Percentiles rank a stretch among this genome's conserved stretches.
Evolutionary conservation across 768 basidiomycete genomes (phyloP).

Genomic region (Exidia glandulosa): DNA sequence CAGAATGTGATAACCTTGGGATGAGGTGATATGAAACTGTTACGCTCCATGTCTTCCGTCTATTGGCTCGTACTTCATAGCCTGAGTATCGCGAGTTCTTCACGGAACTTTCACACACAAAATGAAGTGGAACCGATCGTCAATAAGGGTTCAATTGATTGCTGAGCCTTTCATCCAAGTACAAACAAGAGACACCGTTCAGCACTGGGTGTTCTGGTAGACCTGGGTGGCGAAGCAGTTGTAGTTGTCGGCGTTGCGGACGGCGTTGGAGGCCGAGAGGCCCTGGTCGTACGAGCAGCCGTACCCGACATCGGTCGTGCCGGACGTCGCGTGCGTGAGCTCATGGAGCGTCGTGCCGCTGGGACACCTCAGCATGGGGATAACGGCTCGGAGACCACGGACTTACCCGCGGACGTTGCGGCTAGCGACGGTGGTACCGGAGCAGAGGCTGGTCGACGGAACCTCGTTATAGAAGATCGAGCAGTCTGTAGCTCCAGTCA

Average conservation of each 20-base stretch:
- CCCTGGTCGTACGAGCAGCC: slow-evolving; percentile 31
- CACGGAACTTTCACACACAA: no score
- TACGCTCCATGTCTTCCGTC: no score
- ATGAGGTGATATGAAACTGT: no score
- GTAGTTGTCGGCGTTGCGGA: slow-evolving; percentile 36
- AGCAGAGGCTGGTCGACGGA: slow-evolving; percentile 26
- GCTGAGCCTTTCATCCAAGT: no score
- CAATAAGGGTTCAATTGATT: no score
- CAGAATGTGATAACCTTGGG: no score
- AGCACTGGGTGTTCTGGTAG: slow-evolving; percentile 30
- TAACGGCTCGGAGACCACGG: no score
- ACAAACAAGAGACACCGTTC: slow-evolving; percentile 8
- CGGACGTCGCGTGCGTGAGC: slow-evolving; percentile 32
- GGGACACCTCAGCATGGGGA: no score
- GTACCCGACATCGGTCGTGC: slow-evolving; percentile 31
- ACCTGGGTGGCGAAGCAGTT: slow-evolving; percentile 31
- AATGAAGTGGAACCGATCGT: no score
- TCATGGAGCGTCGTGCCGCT: slow-evolving; percentile 39
- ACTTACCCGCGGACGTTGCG: slow-evolving; percentile 37
- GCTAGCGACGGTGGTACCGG: slow-evolving; percentile 30
- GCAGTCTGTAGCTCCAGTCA: slow-evolving; percentile 16
- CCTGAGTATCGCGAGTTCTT: no score
- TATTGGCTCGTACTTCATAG: no score
- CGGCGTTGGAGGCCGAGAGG: slow-evolving; percentile 19
- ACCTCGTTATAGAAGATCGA: slow-evolving; percentile 37